Percentiles rank a stretch among this genome's conserved stretches.
phyloP scores from a whole-genome alignment of 768 basidiomycete genomes.

The Auriscalpium microsporum region DNA sequence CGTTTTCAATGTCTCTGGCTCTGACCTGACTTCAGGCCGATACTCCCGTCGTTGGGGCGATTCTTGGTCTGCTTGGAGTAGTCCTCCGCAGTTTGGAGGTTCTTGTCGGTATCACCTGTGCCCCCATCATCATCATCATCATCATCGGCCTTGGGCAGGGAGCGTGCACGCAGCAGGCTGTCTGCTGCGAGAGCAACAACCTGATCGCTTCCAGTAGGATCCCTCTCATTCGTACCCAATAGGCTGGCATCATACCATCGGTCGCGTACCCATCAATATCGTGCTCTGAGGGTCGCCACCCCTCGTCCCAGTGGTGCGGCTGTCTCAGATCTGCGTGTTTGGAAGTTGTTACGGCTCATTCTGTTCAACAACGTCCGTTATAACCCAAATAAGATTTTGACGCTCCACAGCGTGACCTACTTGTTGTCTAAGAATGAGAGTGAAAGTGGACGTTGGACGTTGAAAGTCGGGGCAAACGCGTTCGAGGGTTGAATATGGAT shows the following conservation, averaged over 20 bases:
- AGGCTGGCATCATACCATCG: constrained; percentile 27
- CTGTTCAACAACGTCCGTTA: no score
- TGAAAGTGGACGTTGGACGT: no score
- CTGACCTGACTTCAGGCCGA: background rate
- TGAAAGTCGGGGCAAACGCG: no score
- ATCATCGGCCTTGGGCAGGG: constrained; percentile 1
- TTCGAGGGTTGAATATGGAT: no score
- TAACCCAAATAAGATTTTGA: no score
- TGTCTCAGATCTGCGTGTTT: no score
- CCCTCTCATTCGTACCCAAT: background rate
- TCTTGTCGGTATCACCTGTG: constrained; percentile 5
- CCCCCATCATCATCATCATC: constrained; percentile 1
- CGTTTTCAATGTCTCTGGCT: no score
- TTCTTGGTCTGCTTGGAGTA: constrained; percentile 3
- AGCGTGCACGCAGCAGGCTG: background rate
- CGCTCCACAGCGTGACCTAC: no score
- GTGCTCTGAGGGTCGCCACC: no score
- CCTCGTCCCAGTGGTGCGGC: no score
- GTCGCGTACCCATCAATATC: constrained; percentile 23
- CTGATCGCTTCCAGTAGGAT: background rate
- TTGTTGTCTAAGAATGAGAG: no score
- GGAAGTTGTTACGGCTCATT: no score
- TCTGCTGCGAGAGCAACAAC: constrained; percentile 5
- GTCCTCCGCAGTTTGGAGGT: background rate
- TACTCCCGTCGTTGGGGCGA: background rate